phyloP scores from a whole-genome alignment of 306 rosid species.

The Acacia confusa region DNA sequence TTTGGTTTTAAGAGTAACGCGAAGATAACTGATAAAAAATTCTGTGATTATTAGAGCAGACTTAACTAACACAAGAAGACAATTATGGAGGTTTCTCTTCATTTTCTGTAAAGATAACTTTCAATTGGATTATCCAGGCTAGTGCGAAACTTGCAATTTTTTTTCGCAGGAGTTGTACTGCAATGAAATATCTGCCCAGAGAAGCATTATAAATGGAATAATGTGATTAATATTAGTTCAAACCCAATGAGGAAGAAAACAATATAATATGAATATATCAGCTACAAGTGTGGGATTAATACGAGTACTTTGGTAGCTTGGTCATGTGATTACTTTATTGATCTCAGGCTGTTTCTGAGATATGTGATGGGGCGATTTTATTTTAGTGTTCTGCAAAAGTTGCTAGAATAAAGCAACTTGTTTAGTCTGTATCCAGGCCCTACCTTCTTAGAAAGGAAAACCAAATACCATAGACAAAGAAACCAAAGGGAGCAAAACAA shows the following conservation, averaged over 20 bases:
- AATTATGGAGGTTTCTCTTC: conserved; percentile 6
- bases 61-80: not conserved
- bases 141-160: not conserved
- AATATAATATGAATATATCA: conserved; percentile 6
- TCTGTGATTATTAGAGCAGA: not conserved
- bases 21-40: not conserved
- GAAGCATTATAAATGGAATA: not conserved
- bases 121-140: not conserved
- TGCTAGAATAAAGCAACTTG: conserved; percentile 22
- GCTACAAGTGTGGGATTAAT: conserved; percentile 22
- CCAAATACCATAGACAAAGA: not conserved
- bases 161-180: not conserved
- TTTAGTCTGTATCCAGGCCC: conserved; percentile 31
- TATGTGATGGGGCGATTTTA: not conserved
- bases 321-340: conserved; percentile 43
- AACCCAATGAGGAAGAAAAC: conserved; percentile 7
- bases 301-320: conserved; percentile 24
- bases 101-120: not conserved
- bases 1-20: not conserved
- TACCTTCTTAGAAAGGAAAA: conserved; percentile 18
- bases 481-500: not conserved
- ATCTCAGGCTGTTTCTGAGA: conserved; percentile 27
- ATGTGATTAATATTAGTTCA: not conserved
- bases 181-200: not conserved
- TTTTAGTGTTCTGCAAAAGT: conserved; percentile 32